Percentiles rank a stretch among this genome's conserved stretches.
Evolutionary conservation across 2,329 filamentous ascomycete species (phyloP).

Genomic region (Aaosphaeria pasadenensis): DNA sequence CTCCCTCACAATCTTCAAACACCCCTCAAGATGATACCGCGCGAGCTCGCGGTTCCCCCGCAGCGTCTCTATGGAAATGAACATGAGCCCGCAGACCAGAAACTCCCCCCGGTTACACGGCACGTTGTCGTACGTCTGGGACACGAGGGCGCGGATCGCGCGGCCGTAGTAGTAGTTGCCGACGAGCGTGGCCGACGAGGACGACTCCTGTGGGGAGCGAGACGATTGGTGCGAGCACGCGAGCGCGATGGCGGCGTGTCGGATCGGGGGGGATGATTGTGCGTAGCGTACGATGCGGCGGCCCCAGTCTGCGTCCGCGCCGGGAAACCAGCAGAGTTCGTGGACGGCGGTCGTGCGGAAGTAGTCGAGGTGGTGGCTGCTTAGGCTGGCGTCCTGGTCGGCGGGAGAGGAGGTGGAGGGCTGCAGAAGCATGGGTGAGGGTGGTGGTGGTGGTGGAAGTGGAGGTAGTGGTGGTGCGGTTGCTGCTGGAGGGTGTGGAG

Average conservation of each 20-base stretch:
- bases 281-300: slow-evolving; percentile 9
- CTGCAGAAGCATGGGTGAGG: slow-evolving; percentile 6
- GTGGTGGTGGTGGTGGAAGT: slow-evolving; percentile 6
- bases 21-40: slow-evolving; percentile 10
- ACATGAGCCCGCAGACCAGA: slow-evolving; percentile 14
- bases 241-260: slow-evolving; percentile 14
- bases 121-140: slow-evolving; percentile 7
- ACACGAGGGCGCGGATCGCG: slow-evolving; percentile 11
- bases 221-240: slow-evolving; percentile 9
- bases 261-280: slow-evolving; percentile 8
- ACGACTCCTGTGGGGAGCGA: slow-evolving; percentile 6
- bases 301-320: slow-evolving; percentile 6
- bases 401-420: slow-evolving; percentile 5
- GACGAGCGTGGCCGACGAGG: slow-evolving; percentile 1
- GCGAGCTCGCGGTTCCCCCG: slow-evolving; percentile 10
- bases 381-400: slow-evolving; percentile 15
- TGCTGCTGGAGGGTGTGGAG: slow-evolving; percentile 5
- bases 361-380: slow-evolving; percentile 14
- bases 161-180: slow-evolving; percentile 8
- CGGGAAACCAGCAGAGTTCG: slow-evolving; percentile 14
- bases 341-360: slow-evolving; percentile 11
- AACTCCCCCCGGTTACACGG: slow-evolving; percentile 6
- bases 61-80: slow-evolving; percentile 13
- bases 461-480: slow-evolving; percentile 1
- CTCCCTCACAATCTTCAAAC: slow-evolving; percentile 13